phyloP scores from a whole-genome alignment of 441 rosid genomes.

The Syzygium malaccense region DNA sequence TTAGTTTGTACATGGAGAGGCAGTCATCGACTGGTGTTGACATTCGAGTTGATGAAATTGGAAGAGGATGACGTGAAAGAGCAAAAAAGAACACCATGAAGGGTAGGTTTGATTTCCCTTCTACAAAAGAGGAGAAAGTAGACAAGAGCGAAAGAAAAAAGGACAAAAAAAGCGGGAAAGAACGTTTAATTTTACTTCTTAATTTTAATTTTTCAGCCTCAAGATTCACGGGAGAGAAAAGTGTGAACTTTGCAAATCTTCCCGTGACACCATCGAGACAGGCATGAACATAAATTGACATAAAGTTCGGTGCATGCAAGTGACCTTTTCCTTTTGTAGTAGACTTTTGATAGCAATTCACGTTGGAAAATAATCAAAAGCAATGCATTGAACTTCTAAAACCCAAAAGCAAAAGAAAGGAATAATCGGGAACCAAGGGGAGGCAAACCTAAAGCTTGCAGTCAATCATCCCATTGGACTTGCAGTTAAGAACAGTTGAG shows the following conservation, averaged over 20 bases:
- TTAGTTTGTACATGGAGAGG: neutral
- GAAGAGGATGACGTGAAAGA: neutral
- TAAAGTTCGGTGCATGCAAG: neutral
- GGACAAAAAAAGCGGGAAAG: neutral
- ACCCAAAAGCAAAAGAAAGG: neutral
- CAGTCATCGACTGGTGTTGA: neutral
- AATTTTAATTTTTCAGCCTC: neutral
- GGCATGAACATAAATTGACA: neutral
- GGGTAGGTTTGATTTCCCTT: neutral
- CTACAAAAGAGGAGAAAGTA: neutral
- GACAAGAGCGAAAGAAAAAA: neutral
- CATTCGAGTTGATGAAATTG: neutral
- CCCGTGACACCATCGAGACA: neutral
- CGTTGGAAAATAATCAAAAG: neutral
- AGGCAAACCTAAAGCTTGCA: neutral
- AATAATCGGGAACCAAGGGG: neutral
- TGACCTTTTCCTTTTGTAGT: neutral
- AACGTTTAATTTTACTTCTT: neutral
- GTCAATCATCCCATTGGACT: neutral
- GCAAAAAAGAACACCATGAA: neutral
- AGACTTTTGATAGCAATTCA: neutral
- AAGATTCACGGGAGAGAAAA: neutral
- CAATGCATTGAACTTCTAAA: neutral
- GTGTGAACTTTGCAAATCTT: neutral
- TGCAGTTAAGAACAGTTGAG: neutral